Conservation (phyloP, 2,329 filamentous ascomycete species). For the Phoma herbarum region DNA sequence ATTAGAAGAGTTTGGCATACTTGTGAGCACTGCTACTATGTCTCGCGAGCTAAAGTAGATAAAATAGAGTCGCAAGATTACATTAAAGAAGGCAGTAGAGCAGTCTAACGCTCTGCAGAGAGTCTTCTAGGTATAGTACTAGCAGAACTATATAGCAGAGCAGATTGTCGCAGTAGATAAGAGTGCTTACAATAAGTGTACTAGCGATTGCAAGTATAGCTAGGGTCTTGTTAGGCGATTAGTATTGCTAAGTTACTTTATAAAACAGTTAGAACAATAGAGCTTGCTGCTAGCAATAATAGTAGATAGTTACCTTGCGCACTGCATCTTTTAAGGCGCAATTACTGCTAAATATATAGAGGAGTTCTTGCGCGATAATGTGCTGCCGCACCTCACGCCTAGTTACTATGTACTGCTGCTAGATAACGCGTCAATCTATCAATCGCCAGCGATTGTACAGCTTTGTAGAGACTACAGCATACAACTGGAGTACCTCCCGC, state of each 20-base stretch:
- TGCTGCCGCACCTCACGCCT: constrained; percentile 1
- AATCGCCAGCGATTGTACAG: constrained; percentile 1
- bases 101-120: constrained; percentile 4
- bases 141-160: constrained; percentile 18
- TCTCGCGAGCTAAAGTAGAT: constrained; percentile 2
- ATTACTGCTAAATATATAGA: constrained; percentile 12
- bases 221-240: constrained; percentile 9
- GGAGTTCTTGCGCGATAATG: constrained; percentile 4
- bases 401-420: neutral
- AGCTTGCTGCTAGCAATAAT: neutral
- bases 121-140: constrained; percentile 5
- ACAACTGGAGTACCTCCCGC: no score
- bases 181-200: constrained; percentile 24
- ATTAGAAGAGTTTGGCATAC: neutral
- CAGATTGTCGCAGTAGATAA: constrained; percentile 22
- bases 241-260: neutral
- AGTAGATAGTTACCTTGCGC: neutral
- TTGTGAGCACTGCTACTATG: neutral
- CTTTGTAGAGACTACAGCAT: constrained; percentile 6
- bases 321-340: constrained; percentile 3
- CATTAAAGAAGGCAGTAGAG: no score
- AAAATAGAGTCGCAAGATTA: no score
- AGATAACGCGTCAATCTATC: constrained; percentile 1
- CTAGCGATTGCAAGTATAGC: no score
- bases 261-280: neutral